Base-by-base conservation (phyloP, 2,329 filamentous ascomycete genomes). In the Pestalotiopsis sp. region DNA sequence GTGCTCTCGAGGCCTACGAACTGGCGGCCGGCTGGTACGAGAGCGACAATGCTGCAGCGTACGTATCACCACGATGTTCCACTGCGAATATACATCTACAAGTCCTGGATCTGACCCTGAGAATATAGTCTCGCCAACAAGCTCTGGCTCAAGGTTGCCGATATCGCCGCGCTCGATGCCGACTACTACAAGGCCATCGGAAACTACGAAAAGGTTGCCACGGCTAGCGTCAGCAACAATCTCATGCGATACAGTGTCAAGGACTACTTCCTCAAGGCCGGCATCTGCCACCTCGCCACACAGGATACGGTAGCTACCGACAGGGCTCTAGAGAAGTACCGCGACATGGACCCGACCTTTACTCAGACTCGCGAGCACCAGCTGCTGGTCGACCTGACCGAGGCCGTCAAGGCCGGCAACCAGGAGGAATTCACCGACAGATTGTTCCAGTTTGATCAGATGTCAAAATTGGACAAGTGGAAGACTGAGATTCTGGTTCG, bases 381-480 rank as follows among this genome's bases (percentile, higher is more conserved):
- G 82, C 85, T 98, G 38, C 86, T 98, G 56, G 84, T 87, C 7
- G 94, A 98, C 79, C 84, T 98, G 49, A 84, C 89, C 39, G 90
- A 92, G 69, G 89, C 93, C 3, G 86, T 97, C 68, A 91, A 96
- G 77, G 87, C 89, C 39, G 91, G 91, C 68, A 93, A 97, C 75
- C 91, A 92, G 79, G 94, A 97, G 75, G 85, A 87, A 70, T 98
- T 97, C 76, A 89, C 92, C 25, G 93, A 97, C 77, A 94, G 95
- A 80, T 82, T 96, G 72, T 97, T 92, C 85, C 91, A 95, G 79
- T 98, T 90, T 78, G 94, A 98, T 80, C 93, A 97, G 83, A 86
- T 97, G 83, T 96, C 91, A 83, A 96, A 96, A 85, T 83, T 98
- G 77, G 95, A 98, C 79, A 96, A 95, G 84, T 98, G 95, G 95